Evolutionary conservation across 2,329 filamentous ascomycete species (phyloP), one percentile per base, ranked within the genome.

Genomic region (Diaporthe humulicola): DNA sequence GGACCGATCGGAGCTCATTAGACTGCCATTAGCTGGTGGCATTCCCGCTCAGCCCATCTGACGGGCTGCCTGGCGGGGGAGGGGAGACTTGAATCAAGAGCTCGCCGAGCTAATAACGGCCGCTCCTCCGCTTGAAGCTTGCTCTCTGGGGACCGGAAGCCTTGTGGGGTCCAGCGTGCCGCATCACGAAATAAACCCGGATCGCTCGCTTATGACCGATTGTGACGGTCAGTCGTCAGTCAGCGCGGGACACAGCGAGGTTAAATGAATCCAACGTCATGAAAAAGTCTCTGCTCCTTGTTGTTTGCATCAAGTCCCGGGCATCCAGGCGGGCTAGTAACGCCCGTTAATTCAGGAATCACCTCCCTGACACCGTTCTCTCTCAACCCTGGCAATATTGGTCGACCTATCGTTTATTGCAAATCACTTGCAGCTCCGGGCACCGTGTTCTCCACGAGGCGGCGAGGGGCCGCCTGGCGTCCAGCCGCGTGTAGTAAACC

Each of bases 101-200:
- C 45, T 61, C 60, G 50, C 69, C 60, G 67, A 71, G 72, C 70
- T 69, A 66, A 70, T 50, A n/a, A 50, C 73, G 54, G 56, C 42
- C 22, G 57, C 45, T 50, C 52, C 70, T 73, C 48, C 30, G 48
- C 66, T 67, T 48, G 67, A 67, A 74, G 75, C 60, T 70, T 76
- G 54, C 74, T 71, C 42, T 74, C 74, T 76, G 72, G 74, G 73
- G 67, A 71, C 42, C 61, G 50, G 57, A 61, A 74, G 73, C 57
- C 73, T 66, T 74, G 75, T 76, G 75, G 75, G 60, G 69, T 54
- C 61, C 60, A 74, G 64, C 67, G 61, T 74, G 40, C 67, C 70
- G 72, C 72, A 72, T 74, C 74, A 76, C 74, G 75, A 76, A 76
- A 76, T 70, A 76, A 74, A 76, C 56, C 69, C 75, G 75, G 75